Conservation (phyloP, 345 rosid species). For the Eutrema yunnanense region DNA sequence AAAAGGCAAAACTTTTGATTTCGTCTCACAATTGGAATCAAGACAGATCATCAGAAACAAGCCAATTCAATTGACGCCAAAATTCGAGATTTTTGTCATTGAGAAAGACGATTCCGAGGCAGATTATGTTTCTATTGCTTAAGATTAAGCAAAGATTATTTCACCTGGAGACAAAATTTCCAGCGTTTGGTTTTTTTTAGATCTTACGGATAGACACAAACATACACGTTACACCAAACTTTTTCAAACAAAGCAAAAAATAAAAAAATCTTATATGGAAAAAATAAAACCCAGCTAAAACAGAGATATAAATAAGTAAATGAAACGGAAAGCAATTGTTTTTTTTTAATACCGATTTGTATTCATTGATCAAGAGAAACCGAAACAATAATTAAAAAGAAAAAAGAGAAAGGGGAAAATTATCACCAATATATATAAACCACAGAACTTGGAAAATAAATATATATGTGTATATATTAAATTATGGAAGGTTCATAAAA, state of each 20-base stretch:
- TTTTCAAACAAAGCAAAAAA: not conserved
- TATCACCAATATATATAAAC: not conserved
- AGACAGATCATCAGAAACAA: constrained; percentile 1
- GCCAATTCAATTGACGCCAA: not conserved
- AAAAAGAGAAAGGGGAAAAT: not conserved
- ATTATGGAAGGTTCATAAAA: constrained; percentile 31
- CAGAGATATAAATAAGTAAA: not conserved
- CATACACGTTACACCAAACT: not conserved
- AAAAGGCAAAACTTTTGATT: too few species aligned
- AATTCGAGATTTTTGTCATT: not conserved
- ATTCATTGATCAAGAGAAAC: constrained; percentile 20
- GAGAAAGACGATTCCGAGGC: not conserved
- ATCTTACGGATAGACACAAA: not conserved
- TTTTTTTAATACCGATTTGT: not conserved
- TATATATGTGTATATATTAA: not conserved
- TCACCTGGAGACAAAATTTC: not conserved
- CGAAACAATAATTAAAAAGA: not conserved
- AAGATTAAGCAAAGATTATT: not conserved
- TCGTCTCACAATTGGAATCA: not conserved
- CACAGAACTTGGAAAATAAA: not conserved
- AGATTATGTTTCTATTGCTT: not conserved
- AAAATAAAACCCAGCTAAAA: not conserved
- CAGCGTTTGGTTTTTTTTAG: not conserved
- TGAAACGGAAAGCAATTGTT: constrained; percentile 1
- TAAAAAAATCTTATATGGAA: not conserved